phyloP scores from a whole-genome alignment of 2,329 filamentous ascomycete species.

The Botryotinia convoluta region DNA sequence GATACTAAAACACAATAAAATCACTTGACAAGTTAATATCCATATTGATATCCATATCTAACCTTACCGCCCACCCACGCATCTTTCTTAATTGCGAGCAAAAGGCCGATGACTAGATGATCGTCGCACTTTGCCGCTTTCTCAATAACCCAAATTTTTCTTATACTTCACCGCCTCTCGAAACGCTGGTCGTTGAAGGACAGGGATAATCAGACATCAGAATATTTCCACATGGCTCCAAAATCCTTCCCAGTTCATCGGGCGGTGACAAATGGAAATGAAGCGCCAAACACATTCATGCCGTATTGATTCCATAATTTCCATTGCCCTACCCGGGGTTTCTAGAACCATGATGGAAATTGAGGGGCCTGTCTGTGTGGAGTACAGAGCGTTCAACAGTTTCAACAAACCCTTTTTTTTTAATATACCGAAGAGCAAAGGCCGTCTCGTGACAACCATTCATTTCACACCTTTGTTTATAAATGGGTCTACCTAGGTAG shows the following conservation, averaged over 20 bases:
- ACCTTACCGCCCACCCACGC: not conserved
- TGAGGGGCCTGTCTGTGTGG: constrained; percentile 10
- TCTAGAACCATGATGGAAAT: constrained; percentile 26
- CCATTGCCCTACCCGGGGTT: constrained; percentile 16
- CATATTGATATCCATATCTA: not conserved
- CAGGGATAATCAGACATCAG: constrained; percentile 24
- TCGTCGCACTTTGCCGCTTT: constrained; percentile 1
- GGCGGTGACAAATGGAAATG: constrained; percentile 21
- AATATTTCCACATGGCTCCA: constrained; percentile 12
- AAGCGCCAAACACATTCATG: constrained; percentile 23
- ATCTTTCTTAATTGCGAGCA: not conserved
- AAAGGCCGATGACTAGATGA: constrained; percentile 1
- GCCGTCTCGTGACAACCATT: constrained; percentile 1
- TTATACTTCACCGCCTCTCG: constrained; percentile 15
- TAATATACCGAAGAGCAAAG: not conserved
- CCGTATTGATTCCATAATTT: constrained; percentile 10
- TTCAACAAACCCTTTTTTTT: too few relatives aligned
- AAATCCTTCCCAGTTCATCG: constrained; percentile 5
- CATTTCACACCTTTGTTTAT: not conserved
- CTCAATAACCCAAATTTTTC: too few relatives aligned
- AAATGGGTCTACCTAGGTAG: not conserved
- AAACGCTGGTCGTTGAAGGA: constrained; percentile 28
- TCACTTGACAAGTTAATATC: not conserved
- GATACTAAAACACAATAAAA: not conserved
- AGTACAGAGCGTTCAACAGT: constrained; percentile 8